Percentiles rank a stretch among this genome's conserved stretches.
Evolutionary conservation across 257 asterid species (phyloP).

Genomic region (Capsicum chinense): DNA sequence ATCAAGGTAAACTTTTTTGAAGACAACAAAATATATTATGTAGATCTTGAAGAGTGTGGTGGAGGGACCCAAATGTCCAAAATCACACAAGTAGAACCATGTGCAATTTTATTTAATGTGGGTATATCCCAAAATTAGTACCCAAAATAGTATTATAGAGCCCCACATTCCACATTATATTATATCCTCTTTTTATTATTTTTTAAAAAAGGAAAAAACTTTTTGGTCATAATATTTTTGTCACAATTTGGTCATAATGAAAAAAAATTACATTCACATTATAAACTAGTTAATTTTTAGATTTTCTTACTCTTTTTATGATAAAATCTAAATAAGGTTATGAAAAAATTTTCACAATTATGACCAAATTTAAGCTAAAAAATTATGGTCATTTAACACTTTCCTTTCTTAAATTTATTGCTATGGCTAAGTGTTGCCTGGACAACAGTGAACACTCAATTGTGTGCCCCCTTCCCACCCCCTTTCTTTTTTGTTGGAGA

Average conservation of each 20-base stretch:
- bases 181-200: conserved; percentile 24
- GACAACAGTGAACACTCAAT: conserved; percentile 44
- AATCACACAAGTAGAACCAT: conserved; percentile 48
- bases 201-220: too few relatives aligned
- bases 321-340: too few relatives aligned
- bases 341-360: too few relatives aligned
- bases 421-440: conserved; percentile 39
- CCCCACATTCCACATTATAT: conserved; percentile 40
- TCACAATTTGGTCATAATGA: too few relatives aligned
- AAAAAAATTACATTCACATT: too few relatives aligned
- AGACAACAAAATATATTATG: conserved; percentile 35
- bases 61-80: conserved; percentile 44
- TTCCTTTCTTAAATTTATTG: neutral
- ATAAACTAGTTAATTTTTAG: too few relatives aligned
- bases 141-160: conserved; percentile 30
- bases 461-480: conserved; percentile 28
- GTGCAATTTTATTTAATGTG: conserved; percentile 42
- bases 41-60: conserved; percentile 30
- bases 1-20: conserved; percentile 35
- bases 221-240: too few relatives aligned
- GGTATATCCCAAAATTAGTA: conserved; percentile 41
- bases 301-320: too few relatives aligned
- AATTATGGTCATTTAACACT: too few relatives aligned
- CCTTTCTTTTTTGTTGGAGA: conserved; percentile 31
- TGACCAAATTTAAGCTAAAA: too few relatives aligned